These are phyloP conservation scores for Nitzschia inconspicua DNA, from an alignment of 108 stramenopile genomes.

Conservation along the genomic window DNA sequence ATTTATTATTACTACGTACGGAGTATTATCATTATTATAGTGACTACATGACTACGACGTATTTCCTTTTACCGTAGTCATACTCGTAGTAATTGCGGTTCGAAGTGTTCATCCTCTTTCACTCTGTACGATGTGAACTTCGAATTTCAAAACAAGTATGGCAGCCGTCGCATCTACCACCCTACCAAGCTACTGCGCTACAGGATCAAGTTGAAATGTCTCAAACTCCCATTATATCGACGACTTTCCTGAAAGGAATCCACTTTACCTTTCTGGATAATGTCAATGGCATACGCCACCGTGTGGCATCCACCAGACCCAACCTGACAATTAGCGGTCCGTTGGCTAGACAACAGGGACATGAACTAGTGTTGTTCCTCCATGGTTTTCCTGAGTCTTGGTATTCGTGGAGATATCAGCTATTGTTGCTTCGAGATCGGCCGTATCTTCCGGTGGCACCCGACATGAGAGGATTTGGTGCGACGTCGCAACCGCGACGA, in stretches of 20 bases:
- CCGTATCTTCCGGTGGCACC: constrained; percentile 14
- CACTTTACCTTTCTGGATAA: constrained; percentile 8
- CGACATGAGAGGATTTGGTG: constrained; percentile 40
- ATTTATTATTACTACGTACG: too few relatives aligned
- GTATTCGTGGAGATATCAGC: constrained; percentile 33
- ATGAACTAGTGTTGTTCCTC: constrained; percentile 17
- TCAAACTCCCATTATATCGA: neutral
- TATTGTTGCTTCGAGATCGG: neutral
- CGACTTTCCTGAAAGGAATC: too few relatives aligned
- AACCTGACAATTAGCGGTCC: neutral
- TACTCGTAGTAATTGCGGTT: too few relatives aligned
- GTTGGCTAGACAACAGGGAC: neutral
- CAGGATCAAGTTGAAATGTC: too few relatives aligned
- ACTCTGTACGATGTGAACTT: too few relatives aligned
- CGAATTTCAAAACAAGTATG: too few relatives aligned
- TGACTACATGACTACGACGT: too few relatives aligned
- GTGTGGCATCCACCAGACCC: constrained; percentile 9
- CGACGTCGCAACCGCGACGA: constrained; percentile 9
- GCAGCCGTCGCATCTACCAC: too few relatives aligned
- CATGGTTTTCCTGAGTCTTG: constrained; percentile 36
- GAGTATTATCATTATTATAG: too few relatives aligned
- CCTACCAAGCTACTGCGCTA: too few relatives aligned
- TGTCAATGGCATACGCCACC: constrained; percentile 13
- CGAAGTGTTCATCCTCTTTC: too few relatives aligned
- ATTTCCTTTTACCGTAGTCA: too few relatives aligned